Conservation (phyloP, 148 eudicot genomes). For the Fallopia convolvulus region DNA sequence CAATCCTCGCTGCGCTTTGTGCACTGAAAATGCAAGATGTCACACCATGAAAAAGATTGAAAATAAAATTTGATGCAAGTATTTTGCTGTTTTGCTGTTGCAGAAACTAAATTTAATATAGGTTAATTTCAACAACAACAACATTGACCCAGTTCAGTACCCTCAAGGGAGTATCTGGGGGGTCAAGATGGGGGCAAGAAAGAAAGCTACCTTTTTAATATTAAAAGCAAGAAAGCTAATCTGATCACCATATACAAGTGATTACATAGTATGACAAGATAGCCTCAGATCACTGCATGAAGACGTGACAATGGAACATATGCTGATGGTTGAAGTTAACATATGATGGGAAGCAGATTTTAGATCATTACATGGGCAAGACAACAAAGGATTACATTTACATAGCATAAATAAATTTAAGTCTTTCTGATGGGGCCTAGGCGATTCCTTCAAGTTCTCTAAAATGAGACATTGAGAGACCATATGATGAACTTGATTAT, state of each 20-base stretch:
- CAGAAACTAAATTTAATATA: background rate
- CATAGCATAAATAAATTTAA: too few relatives aligned
- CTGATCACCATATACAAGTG: background rate
- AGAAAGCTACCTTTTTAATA: background rate
- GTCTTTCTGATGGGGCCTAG: too few relatives aligned
- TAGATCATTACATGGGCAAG: background rate
- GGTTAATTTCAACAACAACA: background rate
- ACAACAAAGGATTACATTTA: background rate
- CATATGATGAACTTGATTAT: background rate
- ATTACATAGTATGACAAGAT: background rate
- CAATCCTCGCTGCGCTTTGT: constrained; percentile 77
- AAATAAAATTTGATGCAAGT: background rate
- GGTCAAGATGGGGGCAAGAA: too few relatives aligned
- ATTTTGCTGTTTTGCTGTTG: too few relatives aligned
- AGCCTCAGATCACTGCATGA: background rate
- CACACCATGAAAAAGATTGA: background rate
- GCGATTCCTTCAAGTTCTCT: background rate
- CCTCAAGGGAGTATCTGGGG: too few relatives aligned
- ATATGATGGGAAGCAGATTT: background rate
- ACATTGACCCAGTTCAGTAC: too few relatives aligned
- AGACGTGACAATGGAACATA: background rate
- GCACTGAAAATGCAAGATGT: constrained; percentile 27
- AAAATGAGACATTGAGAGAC: background rate
- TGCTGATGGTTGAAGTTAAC: background rate
- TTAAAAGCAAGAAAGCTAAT: background rate